These are phyloP conservation scores for Sporothrix humicola DNA, from an alignment of 2,329 filamentous ascomycete genomes.

Conservation along the genomic window DNA sequence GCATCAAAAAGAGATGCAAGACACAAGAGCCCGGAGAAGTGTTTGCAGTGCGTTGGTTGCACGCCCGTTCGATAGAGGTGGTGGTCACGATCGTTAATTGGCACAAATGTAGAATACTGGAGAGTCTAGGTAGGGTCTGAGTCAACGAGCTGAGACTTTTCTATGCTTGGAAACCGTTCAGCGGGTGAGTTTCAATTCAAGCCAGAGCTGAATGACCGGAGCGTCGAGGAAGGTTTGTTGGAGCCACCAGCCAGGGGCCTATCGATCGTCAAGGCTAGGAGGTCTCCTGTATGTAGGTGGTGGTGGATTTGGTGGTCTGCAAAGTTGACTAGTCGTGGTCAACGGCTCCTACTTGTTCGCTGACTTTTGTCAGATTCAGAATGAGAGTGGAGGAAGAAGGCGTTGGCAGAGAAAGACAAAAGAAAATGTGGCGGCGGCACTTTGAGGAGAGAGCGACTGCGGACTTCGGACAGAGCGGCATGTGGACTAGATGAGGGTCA, in stretches of 20 bases:
- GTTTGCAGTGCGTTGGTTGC: background rate
- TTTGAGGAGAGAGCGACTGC: slow-evolving; percentile 14
- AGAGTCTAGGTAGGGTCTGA: background rate
- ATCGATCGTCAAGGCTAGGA: background rate
- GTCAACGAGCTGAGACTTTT: no score
- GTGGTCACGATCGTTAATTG: background rate
- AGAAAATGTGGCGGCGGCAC: background rate
- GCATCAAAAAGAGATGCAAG: background rate
- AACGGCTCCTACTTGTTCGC: background rate
- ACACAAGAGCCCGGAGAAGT: background rate
- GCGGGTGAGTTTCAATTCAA: no score
- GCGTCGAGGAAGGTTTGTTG: background rate
- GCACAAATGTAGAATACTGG: background rate
- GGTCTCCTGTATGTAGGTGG: slow-evolving; percentile 1
- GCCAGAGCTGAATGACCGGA: background rate
- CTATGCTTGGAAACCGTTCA: background rate
- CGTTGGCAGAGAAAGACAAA: slow-evolving; percentile 1
- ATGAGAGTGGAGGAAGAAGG: background rate
- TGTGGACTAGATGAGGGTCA: background rate
- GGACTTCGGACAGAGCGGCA: background rate
- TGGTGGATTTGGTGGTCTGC: background rate
- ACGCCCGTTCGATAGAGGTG: background rate
- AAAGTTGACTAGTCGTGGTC: background rate
- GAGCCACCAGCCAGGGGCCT: background rate
- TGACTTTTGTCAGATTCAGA: background rate